These are phyloP conservation scores for Phylloporus scabripes DNA, from an alignment of 768 basidiomycete species.

Conservation along the genomic window DNA sequence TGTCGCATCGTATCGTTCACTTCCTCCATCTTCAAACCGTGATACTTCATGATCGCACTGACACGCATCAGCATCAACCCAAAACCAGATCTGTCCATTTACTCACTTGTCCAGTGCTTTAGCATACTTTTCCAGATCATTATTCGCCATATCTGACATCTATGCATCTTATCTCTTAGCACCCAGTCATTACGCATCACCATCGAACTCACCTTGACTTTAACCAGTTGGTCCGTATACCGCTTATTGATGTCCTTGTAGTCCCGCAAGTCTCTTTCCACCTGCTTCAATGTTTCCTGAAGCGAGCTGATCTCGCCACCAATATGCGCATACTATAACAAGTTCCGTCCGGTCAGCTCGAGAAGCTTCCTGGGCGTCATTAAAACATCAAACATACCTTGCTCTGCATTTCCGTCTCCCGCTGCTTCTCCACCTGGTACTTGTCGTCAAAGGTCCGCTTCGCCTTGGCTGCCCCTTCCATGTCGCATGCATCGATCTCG, in stretches of 20 bases:
- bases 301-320: conserved; percentile 78
- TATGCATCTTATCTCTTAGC: conserved; percentile 25
- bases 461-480: conserved; percentile 83
- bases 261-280: conserved; percentile 70
- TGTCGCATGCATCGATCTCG: conserved; percentile 70
- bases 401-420: conserved; percentile 65
- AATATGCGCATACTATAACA: conserved; percentile 64
- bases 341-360: conserved; percentile 1
- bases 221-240: conserved; percentile 88
- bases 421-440: conserved; percentile 65
- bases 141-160: conserved; percentile 98
- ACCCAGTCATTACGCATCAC: neutral
- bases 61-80: conserved; percentile 12
- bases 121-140: conserved; percentile 94
- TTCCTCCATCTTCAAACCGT: conserved; percentile 97
- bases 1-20: conserved; percentile 98
- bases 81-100: neutral
- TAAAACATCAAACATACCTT: conserved; percentile 41
- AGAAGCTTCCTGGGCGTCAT: neutral
- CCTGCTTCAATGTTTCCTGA: conserved; percentile 56
- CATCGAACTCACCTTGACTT: conserved; percentile 70
- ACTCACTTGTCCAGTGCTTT: conserved; percentile 94
- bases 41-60: conserved; percentile 99
- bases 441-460: conserved; percentile 79
- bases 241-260: conserved; percentile 82